These are phyloP conservation scores for Punctularia strigosozonata DNA, from an alignment of 768 basidiomycete species.

Conservation along the genomic window DNA sequence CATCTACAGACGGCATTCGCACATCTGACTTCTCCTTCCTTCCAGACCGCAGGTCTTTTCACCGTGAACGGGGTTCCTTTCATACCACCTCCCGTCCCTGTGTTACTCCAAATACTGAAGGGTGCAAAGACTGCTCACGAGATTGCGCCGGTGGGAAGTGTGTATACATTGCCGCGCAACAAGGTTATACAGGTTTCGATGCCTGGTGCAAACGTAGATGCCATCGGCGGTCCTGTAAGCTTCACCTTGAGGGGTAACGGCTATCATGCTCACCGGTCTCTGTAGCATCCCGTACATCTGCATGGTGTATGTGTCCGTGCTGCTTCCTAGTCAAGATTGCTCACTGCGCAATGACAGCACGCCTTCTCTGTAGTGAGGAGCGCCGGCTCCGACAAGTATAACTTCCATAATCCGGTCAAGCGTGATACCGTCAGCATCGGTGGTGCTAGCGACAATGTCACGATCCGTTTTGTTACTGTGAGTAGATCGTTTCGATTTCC, in stretches of 20 bases:
- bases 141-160: slow-evolving; percentile 27
- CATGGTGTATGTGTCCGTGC: slow-evolving; percentile 29
- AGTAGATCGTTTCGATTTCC: slow-evolving; percentile 33
- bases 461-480: slow-evolving; percentile 48
- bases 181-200: slow-evolving; percentile 37
- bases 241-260: no score
- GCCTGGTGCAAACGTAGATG: slow-evolving; percentile 28
- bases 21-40: no score
- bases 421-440: slow-evolving; percentile 27
- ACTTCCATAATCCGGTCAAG: slow-evolving; percentile 11
- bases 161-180: slow-evolving; percentile 32
- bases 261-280: neutral
- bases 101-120: slow-evolving; percentile 34
- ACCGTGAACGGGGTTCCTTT: slow-evolving; percentile 7
- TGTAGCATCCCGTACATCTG: slow-evolving; percentile 33
- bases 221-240: no score
- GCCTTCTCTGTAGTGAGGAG: slow-evolving; percentile 6
- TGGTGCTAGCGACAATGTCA: slow-evolving; percentile 23
- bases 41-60: no score
- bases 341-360: neutral
- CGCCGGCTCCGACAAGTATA: slow-evolving; percentile 3
- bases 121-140: slow-evolving; percentile 22
- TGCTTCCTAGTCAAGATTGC: no score
- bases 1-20: no score
- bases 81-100: slow-evolving; percentile 25